Base-by-base conservation (phyloP, 2,329 filamentous ascomycete genomes). In the Pestalotiopsis sp. region DNA sequence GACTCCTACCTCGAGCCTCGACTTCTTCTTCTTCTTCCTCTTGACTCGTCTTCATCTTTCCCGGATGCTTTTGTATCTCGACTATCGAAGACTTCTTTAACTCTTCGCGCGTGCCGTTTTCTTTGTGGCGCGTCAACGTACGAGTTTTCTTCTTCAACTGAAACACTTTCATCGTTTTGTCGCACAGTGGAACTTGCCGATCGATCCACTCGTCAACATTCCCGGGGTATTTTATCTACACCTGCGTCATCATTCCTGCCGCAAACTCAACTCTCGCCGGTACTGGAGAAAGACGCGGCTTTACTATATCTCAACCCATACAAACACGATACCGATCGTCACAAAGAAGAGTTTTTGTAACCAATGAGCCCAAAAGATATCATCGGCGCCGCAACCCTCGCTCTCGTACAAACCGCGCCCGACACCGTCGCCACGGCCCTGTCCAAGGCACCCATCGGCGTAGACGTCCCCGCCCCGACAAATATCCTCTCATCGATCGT, bases 321-420 rank as follows among this genome's bases (percentile, higher is more conserved):
- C 68, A 60, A n/a, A 12, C 25, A 14, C 45, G 45, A 52, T 52
- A 52, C 45, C 9, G 20, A 20, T 17, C n/a, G 20, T 52, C 45
- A 52, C 45, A 52, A 52, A 52, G 45, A 52, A 52, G 7, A 52
- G 17, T n/a, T 6, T n/a, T 52, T 52, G 45, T 52, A n/a, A 52
- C 64, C 59, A 66, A 66, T 77, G 75, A 73, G 74, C 70, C 66
- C 75, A 68, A 68, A 73, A 66, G 75, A 74, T 39, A 71, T 71
- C 6, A 41, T 73, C 61, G 68, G 59, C 31, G 64, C 56, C 27
- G 66, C 68, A 31, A 62, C 66, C 23, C 66, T 62, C 36, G 56
- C 56, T 57, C 67, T 73, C 59, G 57, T 70, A 64, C 69, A 70
- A 65, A 63, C 71, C 72, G 70, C 69, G 56, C 67, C 73, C 27